These are phyloP conservation scores for Sclerotinia glacialis DNA, from an alignment of 2,329 filamentous ascomycete genomes.

Conservation along the genomic window DNA sequence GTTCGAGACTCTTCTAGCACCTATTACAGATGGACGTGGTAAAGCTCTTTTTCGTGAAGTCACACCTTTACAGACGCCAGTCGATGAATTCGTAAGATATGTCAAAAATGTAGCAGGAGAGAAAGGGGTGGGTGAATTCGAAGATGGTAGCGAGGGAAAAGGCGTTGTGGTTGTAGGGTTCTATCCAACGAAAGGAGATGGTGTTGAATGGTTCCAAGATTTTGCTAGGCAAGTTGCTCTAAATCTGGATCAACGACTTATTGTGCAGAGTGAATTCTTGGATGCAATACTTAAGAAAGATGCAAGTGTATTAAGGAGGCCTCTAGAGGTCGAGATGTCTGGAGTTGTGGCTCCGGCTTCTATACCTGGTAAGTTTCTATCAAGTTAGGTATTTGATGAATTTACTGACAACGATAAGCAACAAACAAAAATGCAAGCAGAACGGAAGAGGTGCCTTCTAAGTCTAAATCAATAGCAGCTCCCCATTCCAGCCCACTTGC, in stretches of 20 bases:
- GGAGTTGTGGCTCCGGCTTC: conserved; percentile 33
- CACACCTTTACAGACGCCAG: conserved; percentile 58
- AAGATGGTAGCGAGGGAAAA: conserved; percentile 60
- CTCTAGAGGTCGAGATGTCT: conserved; percentile 54
- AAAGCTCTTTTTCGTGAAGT: conserved; percentile 72
- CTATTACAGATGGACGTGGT: conserved; percentile 75
- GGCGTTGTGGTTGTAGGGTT: conserved; percentile 79
- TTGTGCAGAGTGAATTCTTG: conserved; percentile 88
- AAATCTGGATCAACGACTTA: conserved; percentile 73
- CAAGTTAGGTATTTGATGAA: background rate
- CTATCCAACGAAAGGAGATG: conserved; percentile 55
- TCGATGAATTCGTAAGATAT: conserved; percentile 74
- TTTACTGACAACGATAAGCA: conserved; percentile 21
- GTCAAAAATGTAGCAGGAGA: conserved; percentile 73
- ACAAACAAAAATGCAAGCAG: conserved; percentile 22
- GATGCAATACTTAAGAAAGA: conserved; percentile 85
- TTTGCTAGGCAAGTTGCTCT: conserved; percentile 69
- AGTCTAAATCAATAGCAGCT: background rate
- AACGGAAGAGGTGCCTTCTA: background rate
- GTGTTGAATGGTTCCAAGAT: conserved; percentile 62
- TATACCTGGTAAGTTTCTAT: conserved; percentile 32
- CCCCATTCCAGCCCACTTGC: conserved; percentile 15
- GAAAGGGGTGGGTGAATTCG: conserved; percentile 65
- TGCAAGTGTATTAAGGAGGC: conserved; percentile 65
- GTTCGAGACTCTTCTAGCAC: conserved; percentile 69